Base-by-base conservation (phyloP, 2,329 filamentous ascomycete species). In the Pezicula rhizophila region DNA sequence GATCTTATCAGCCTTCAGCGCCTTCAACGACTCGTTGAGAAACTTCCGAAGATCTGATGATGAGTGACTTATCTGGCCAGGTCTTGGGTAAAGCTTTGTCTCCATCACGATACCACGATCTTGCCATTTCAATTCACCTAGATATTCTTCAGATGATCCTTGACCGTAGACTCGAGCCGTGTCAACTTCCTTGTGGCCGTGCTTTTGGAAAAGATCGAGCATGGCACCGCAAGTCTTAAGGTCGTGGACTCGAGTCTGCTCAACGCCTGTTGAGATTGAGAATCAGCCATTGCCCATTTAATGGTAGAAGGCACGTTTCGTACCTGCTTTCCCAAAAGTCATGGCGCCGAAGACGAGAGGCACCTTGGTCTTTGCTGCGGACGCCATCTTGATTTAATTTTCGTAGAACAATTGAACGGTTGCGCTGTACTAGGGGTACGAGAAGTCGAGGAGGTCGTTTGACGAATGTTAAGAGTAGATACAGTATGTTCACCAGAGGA, bases 111-210 rank as follows among this genome's bases (percentile, higher is more conserved):
- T 65, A 2, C 80, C 81, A 15, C 81, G 77, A 47, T 82, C 75
- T 34, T 52, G 35, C 79, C 80, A 87, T 26, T 75, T 72, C 1
- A 80, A 78, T 69, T 58, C 47, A 7, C 72, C 70, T 4, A 81
- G 82, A 65, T 77, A 84, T 15, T 72, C 76, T 62, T 89, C 85
- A 46, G 86, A 82, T 45, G 76, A 71, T 42, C 84, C 84, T 26
- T 68, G 75, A 39, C 84, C 72, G 54, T 89, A 89, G 4, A 75
- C 64, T 12, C 84, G 75, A 0, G 85, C 84, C 1, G 84, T 87
- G 62, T 89, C 85, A 45, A 89, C 64, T 59, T 89, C 84, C 58
- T 79, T 76, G 67, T 87, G 82, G n/a, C 84, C 84, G 58, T 80
- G 74, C 23, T 72, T 69, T 62, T 85, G 80, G 61, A 88, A 80